Evolutionary conservation across 2,329 filamentous ascomycete genomes (phyloP).

Genomic region (Berkeleyomyces rouxiae): DNA sequence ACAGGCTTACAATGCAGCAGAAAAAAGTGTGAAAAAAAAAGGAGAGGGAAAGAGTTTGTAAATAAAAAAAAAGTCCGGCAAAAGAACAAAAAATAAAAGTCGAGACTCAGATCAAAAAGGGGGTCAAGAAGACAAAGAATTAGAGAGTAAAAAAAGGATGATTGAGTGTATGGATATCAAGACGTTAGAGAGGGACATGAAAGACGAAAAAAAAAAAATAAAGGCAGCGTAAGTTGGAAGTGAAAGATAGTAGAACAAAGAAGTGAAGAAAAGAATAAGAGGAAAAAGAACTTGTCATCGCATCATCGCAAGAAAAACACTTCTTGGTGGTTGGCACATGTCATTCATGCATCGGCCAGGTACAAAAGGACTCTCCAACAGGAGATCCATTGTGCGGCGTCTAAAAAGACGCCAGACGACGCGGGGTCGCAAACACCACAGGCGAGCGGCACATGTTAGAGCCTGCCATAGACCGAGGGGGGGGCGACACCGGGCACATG

Average conservation of each 20-base stretch:
- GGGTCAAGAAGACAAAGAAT: constrained; percentile 13
- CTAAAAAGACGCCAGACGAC: constrained; percentile 7
- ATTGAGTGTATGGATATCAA: constrained; percentile 8
- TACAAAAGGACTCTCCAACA: constrained; percentile 7
- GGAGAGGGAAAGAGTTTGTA: neutral
- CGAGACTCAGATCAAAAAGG: neutral
- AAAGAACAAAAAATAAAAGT: neutral
- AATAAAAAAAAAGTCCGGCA: neutral
- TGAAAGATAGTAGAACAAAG: constrained; percentile 1
- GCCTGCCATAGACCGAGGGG: constrained; percentile 1
- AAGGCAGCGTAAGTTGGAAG: constrained; percentile 11
- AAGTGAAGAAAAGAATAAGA: neutral
- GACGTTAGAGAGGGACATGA: constrained; percentile 9
- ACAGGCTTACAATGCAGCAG: neutral
- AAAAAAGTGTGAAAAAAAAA: neutral
- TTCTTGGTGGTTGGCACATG: constrained; percentile 4
- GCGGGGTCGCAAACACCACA: constrained; percentile 4
- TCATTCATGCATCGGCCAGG: neutral
- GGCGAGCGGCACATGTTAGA: constrained; percentile 9
- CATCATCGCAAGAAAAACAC: neutral
- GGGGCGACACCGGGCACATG: constrained; percentile 3
- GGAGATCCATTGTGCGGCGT: constrained; percentile 1
- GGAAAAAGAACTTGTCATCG: constrained; percentile 5
- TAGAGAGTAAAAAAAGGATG: constrained; percentile 5
- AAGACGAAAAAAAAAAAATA: constrained; percentile 1